Base-by-base conservation (phyloP, 2,329 filamentous ascomycete genomes). In the Elsinoe ampelina region DNA sequence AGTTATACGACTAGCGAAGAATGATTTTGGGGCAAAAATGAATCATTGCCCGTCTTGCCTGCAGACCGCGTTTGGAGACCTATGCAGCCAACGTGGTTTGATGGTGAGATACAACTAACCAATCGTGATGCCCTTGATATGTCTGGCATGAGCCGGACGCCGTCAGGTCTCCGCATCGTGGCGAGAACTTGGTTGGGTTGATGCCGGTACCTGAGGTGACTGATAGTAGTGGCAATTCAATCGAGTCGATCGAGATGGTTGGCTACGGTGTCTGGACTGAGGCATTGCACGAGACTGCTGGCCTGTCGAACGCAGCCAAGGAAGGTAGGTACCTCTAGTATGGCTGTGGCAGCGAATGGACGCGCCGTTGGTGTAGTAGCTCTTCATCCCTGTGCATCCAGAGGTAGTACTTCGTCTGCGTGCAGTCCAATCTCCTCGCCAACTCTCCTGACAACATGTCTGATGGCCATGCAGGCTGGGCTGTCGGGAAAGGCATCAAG, bases 1-100 rank as follows among this genome's bases (percentile, higher is more conserved):
- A 89, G 89, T 85, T 95, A 95, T 84, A 95, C 87, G 83, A 83
- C 81, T 91, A 82, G 89, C 89, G 87, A 79, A 95, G 79, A 95
- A 73, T 66, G 79, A 93, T 74, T 67, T 70, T 65, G 71, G 65
- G 68, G 67, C 71, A 75, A 80, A 65, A 41, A 60, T 55, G 61
- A 62, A 57, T 61, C 68, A 76, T 73, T 73, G 72, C 79, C 35
- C 30, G 32, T 52, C 86, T 90, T 77, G 77, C 84, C 85, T 83
- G 86, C 88, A 92, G 87, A 92, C 84, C 84, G 82, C 81, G 80
- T 70, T 77, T 74, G 76, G 80, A 78, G 74, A 70, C 70, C 67
- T 61, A 71, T 89, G 85, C 84, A 73, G 78, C 73, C 78, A 79
- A 78, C 78, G 48, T 52, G 82, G 85, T 91, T 91, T 92, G 86